Evolutionary conservation across 345 rosid genomes (phyloP).

Genomic region (Litchi chinensis): DNA sequence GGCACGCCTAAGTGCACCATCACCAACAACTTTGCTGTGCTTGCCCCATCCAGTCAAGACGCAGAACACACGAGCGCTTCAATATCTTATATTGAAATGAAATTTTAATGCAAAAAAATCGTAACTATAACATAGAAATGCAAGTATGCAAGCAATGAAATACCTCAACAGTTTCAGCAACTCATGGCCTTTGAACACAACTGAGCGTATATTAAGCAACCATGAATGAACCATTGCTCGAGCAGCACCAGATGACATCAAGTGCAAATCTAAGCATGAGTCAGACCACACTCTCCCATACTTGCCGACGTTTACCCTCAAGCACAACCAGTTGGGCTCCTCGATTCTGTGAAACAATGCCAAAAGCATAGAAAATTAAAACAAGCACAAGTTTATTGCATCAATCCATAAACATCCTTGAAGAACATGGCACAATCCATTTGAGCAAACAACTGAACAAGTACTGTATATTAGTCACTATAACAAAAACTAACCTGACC

Average conservation of each 20-base stretch:
- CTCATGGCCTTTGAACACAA: conserved; percentile 76
- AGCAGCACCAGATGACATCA: conserved; percentile 98
- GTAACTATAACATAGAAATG: not conserved
- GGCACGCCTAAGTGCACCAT: conserved; percentile 69
- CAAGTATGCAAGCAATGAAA: conserved; percentile 4
- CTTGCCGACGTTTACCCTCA: conserved; percentile 81
- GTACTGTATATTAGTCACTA: not conserved
- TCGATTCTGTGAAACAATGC: conserved; percentile 47
- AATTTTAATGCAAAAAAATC: not conserved
- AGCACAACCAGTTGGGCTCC: conserved; percentile 85
- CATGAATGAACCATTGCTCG: conserved; percentile 91
- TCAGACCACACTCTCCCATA: conserved; percentile 96
- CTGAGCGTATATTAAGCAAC: conserved; percentile 82
- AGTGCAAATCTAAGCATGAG: conserved; percentile 90
- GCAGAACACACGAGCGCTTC: conserved; percentile 36
- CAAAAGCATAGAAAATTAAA: not conserved
- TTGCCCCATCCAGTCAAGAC: conserved; percentile 99
- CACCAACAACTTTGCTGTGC: conserved; percentile 94
- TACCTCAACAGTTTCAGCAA: conserved; percentile 83
- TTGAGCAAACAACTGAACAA: not conserved
- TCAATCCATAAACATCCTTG: not conserved
- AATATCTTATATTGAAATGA: not conserved
- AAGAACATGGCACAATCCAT: not conserved
- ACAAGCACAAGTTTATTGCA: not conserved
- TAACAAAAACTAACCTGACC: conserved; percentile 66